phyloP scores from a whole-genome alignment of 768 basidiomycete species.

The Megacollybia marginata region DNA sequence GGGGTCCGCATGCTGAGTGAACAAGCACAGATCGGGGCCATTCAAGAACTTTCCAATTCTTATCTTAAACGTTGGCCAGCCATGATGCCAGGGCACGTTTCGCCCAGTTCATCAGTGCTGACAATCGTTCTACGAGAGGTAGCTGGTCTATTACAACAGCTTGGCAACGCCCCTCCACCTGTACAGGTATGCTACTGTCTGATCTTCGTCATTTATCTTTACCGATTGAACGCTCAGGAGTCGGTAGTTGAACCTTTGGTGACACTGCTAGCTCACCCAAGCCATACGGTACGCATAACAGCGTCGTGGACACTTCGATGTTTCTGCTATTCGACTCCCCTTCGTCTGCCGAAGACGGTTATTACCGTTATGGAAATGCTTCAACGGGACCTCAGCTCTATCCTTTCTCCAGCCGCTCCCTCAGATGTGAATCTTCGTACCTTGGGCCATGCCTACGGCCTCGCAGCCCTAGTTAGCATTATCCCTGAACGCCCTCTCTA shows the following conservation, averaged over 20 bases:
- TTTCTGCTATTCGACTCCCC: slow-evolving; percentile 86
- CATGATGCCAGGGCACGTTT: slow-evolving; percentile 77
- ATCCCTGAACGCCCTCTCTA: slow-evolving; percentile 87
- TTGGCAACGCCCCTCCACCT: slow-evolving; percentile 87
- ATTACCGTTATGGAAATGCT: slow-evolving; percentile 73
- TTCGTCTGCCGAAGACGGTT: slow-evolving; percentile 75
- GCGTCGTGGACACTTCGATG: slow-evolving; percentile 84
- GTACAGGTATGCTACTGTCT: slow-evolving; percentile 52
- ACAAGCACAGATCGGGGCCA: slow-evolving; percentile 87
- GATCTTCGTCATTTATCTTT: not conserved
- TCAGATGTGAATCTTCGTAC: slow-evolving; percentile 66
- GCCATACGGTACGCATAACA: slow-evolving; percentile 77
- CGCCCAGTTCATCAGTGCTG: slow-evolving; percentile 61
- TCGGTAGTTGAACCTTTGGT: slow-evolving; percentile 80
- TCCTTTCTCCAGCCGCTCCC: slow-evolving; percentile 65
- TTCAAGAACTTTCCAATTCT: slow-evolving; percentile 73
- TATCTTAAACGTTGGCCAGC: slow-evolving; percentile 92
- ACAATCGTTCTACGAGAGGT: slow-evolving; percentile 76
- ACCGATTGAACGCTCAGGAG: slow-evolving; percentile 40
- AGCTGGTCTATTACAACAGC: slow-evolving; percentile 76
- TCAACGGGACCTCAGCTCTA: slow-evolving; percentile 70
- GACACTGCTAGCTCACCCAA: slow-evolving; percentile 80
- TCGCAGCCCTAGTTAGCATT: slow-evolving; percentile 80
- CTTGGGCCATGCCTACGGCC: slow-evolving; percentile 84
- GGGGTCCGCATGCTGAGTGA: slow-evolving; percentile 87